These are phyloP conservation scores for grape (Vitis vinifera) DNA, from an alignment of 164 flowering plant species.

Conservation along the genomic window DNA sequence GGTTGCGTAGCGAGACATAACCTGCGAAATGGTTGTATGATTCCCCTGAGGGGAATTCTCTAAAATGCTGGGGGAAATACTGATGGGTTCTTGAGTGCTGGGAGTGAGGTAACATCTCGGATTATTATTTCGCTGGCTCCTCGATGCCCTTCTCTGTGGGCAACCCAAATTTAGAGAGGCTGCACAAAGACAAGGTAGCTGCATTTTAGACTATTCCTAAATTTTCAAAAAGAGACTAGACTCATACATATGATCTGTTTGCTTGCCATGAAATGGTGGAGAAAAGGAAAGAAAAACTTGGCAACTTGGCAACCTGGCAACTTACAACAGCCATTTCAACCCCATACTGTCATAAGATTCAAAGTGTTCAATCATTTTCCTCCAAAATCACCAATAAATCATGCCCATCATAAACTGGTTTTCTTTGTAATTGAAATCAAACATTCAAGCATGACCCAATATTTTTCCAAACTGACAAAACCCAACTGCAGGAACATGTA, in stretches of 20 bases:
- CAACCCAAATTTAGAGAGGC: conserved; percentile 52
- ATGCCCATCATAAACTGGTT: neutral
- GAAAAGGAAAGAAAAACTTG: too few relatives aligned
- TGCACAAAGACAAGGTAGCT: conserved; percentile 4
- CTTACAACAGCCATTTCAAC: too few relatives aligned
- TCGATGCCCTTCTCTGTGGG: conserved; percentile 35
- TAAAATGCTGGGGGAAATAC: neutral
- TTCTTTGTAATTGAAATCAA: neutral
- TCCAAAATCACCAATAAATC: too few relatives aligned
- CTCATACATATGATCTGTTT: neutral
- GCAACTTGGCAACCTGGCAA: too few relatives aligned
- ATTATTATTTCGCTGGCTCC: conserved; percentile 35
- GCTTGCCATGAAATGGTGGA: too few relatives aligned
- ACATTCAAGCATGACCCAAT: neutral
- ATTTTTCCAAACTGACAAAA: neutral
- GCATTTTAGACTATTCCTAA: too few relatives aligned
- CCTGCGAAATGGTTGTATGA: neutral
- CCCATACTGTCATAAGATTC: too few relatives aligned
- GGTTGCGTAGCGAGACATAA: neutral
- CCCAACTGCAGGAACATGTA: neutral
- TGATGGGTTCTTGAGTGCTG: conserved; percentile 11
- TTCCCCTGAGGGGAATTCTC: conserved; percentile 3
- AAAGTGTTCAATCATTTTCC: too few relatives aligned
- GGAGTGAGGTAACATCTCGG: conserved; percentile 30
- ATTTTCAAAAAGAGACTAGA: neutral